Evolutionary conservation across 192 early-diverging fungal species (phyloP), one percentile per base, ranked within the genome.

Genomic region (Geranomyces michiganensis): DNA sequence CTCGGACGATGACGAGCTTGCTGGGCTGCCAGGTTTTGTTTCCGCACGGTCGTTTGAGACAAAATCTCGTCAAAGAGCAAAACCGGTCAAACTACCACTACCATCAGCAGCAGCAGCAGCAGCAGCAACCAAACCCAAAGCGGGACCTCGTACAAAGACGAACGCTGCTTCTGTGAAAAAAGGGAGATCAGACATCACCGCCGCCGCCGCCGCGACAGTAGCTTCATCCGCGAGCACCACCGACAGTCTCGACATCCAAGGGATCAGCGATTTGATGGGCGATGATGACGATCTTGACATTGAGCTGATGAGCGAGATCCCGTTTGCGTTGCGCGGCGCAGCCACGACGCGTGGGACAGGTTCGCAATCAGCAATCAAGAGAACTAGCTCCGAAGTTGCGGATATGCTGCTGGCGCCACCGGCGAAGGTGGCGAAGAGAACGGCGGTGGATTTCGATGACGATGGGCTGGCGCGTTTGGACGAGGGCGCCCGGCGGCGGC

Each of bases 271-370:
- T 29, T 29, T 60, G 29, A 60, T 60, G 58, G 58, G 29, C 31
- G 58, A 60, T 17, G 58, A 60, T 60, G 58, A 60, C 19, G 58
- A 60, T 29, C 21, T 32, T 19, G 58, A 60, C 29, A 17, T 19
- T 8, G 29, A 27, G 8, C 17, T 60, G 27, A 60, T 60, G 58
- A 31, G 21, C 15, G 58, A 6, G 1, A 60, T 60, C 17, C 58
- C 58, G 15, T 60, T 60, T 29, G 58, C 58, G 8, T 29, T 60
- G 2, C 58, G 58, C 21, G 29, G 58, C 58, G 29, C 14, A 60
- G 5, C 4, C 29, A 27, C 31, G 58, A 29, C 15, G 51, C 3
- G 51, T n/a, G n/a, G 51, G 15, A 53, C 51, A 15, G 51, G 15
- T 53, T 47, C 46, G 19, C 51, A 53, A 53, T 26, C 51, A 17